These are phyloP conservation scores for Aureobasidium melanogenum DNA, from an alignment of 2,329 filamentous ascomycete genomes.

Conservation along the genomic window DNA sequence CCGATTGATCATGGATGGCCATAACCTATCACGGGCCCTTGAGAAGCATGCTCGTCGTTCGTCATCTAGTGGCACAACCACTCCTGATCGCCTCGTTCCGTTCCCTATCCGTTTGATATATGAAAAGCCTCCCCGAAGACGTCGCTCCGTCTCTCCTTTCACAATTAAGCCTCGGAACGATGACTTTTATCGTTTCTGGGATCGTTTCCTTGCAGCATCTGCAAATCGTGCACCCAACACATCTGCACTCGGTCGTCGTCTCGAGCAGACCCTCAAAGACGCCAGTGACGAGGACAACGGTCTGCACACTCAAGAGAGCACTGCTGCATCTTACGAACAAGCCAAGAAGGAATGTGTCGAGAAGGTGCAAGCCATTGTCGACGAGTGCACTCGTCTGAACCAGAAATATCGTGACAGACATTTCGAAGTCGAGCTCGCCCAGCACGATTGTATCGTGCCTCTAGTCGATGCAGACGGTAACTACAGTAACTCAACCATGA, in stretches of 20 bases:
- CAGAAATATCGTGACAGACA: constrained; percentile 81
- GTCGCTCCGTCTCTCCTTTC: neutral
- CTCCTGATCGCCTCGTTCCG: neutral
- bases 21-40: neutral
- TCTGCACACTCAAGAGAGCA: neutral
- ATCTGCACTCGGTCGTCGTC: neutral
- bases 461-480: neutral
- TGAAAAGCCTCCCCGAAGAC: neutral
- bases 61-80: neutral
- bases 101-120: neutral
- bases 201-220: constrained; percentile 20
- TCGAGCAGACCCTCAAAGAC: neutral
- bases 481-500: constrained; percentile 17
- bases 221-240: neutral
- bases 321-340: constrained; percentile 54
- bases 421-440: constrained; percentile 63
- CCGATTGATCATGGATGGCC: neutral
- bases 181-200: constrained; percentile 22
- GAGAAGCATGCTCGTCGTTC: neutral
- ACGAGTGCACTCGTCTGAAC: constrained; percentile 65
- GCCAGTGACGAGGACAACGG: neutral
- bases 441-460: neutral
- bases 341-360: constrained; percentile 59
- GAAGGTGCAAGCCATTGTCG: constrained; percentile 49
- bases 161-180: neutral